Percentiles rank a stretch among this genome's conserved stretches.
Evolutionary conservation across 768 basidiomycete genomes (phyloP).

Genomic region (Rhodotorula babjevae): DNA sequence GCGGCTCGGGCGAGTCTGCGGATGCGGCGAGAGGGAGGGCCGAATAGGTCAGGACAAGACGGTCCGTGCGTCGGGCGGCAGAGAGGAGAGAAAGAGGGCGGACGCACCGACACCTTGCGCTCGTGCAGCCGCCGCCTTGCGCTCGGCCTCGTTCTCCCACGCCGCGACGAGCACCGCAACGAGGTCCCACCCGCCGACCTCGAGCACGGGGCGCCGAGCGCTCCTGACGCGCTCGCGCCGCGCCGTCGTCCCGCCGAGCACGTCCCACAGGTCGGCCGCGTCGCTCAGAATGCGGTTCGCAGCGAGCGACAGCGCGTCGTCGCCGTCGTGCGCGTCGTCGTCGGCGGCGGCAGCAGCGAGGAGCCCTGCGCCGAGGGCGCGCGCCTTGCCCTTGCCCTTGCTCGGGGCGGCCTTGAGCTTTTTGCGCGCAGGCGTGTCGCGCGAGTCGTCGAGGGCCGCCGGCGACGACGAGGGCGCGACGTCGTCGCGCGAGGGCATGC

Average conservation of each 20-base stretch:
- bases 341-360: too few relatives aligned
- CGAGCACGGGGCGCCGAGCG: constrained; percentile 1
- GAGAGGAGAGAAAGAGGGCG: background rate
- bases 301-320: constrained; percentile 3
- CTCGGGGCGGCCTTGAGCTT: background rate
- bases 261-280: constrained; percentile 27
- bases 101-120: background rate
- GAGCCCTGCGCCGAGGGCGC: background rate
- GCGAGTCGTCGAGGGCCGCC: too few relatives aligned
- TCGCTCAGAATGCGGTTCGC: constrained; percentile 10
- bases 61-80: too few relatives aligned
- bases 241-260: constrained; percentile 19
- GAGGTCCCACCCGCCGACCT: constrained; percentile 20
- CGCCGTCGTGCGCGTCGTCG: constrained; percentile 13
- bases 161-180: constrained; percentile 8
- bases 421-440: background rate
- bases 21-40: background rate
- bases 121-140: background rate
- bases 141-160: constrained; percentile 19
- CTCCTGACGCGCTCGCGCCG: constrained; percentile 7
- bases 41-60: background rate
- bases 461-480: background rate
- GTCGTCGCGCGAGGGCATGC: background rate
- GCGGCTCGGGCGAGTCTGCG: constrained; percentile 1
- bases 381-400: background rate